Evolutionary conservation across 2,329 filamentous ascomycete genomes (phyloP).

Genomic region (Epicoccum nigrum): DNA sequence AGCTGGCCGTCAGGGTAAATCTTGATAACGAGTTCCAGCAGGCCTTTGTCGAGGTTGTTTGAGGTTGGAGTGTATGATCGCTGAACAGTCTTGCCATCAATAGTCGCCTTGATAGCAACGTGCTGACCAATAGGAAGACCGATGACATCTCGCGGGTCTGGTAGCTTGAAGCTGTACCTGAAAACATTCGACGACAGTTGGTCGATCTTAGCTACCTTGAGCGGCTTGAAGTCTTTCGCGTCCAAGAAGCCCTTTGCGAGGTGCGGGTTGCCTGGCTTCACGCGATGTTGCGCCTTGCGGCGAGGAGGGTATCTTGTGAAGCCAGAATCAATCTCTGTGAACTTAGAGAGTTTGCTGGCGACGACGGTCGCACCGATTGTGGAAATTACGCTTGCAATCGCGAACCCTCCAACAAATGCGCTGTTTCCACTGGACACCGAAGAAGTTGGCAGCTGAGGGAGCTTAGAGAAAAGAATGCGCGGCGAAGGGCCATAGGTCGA

Average conservation of each 20-base stretch:
- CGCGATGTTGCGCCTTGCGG: conserved; percentile 13
- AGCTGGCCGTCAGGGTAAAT: conserved; percentile 59
- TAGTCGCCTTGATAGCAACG: conserved; percentile 56
- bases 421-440: conserved; percentile 12
- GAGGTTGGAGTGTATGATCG: conserved; percentile 44
- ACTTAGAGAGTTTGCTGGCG: conserved; percentile 47
- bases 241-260: conserved; percentile 55
- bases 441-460: conserved; percentile 8
- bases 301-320: conserved; percentile 33
- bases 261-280: conserved; percentile 22
- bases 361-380: conserved; percentile 20
- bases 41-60: conserved; percentile 65
- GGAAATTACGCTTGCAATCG: conserved; percentile 27
- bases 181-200: conserved; percentile 27
- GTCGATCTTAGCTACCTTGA: conserved; percentile 49
- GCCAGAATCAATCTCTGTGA: conserved; percentile 46
- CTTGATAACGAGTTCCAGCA: conserved; percentile 59
- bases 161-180: conserved; percentile 36
- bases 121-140: conserved; percentile 47
- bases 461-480: conserved; percentile 12
- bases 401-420: conserved; percentile 23
- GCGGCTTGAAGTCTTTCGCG: conserved; percentile 54
- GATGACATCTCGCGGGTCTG: conserved; percentile 28
- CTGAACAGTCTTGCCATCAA: conserved; percentile 64
- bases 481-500: conserved; percentile 18